phyloP scores from a whole-genome alignment of 1,284 basidiomycete species.

The Ganoderma resinaceum region DNA sequence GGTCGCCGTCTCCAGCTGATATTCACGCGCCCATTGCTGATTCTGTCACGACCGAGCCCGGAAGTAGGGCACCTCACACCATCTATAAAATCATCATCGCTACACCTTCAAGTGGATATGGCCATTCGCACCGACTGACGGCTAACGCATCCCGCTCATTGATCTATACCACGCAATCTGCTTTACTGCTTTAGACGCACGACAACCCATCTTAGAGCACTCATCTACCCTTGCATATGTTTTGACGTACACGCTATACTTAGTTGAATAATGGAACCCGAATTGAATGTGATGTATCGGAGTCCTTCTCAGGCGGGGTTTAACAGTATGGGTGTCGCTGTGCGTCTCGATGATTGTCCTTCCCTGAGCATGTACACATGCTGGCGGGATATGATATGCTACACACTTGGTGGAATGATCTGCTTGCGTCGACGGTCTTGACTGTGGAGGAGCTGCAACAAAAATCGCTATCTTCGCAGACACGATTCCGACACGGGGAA shows the following conservation, averaged over 20 bases:
- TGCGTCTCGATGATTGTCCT: no score
- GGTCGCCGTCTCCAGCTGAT: background rate
- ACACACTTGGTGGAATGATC: no score
- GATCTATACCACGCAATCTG: background rate
- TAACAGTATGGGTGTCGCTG: no score
- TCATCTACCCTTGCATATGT: background rate
- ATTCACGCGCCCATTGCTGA: background rate
- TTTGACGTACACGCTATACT: background rate
- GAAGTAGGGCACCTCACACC: background rate
- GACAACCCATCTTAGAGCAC: background rate
- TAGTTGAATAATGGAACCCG: background rate
- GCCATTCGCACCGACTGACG: background rate
- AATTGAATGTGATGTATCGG: background rate
- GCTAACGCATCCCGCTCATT: background rate
- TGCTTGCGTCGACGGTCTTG: no score
- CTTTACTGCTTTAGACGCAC: background rate
- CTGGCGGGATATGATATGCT: no score
- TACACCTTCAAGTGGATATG: background rate
- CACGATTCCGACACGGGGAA: conserved; percentile 6
- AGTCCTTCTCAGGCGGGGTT: no score
- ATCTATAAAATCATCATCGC: background rate
- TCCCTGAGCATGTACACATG: no score
- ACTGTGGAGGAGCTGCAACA: no score
- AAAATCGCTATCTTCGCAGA: no score
- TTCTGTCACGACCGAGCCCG: background rate